Evolutionary conservation across 2,329 filamentous ascomycete species (phyloP), one percentile per base, ranked within the genome.

Genomic region (Cordyceps cicadae): DNA sequence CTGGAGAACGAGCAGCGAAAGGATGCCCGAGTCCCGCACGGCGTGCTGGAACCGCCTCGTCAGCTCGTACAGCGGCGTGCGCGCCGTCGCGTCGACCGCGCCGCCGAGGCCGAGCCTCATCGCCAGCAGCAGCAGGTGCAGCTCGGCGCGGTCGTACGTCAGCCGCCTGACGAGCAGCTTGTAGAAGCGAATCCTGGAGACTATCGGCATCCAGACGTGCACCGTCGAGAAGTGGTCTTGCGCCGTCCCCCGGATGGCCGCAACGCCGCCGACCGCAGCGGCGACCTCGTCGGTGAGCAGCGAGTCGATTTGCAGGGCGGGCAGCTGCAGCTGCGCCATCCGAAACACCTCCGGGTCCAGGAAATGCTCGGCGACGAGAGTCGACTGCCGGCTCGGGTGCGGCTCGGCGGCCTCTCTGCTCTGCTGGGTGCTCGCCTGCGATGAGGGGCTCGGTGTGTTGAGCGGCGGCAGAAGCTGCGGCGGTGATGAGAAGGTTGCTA

Each of bases 171-270:
- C 48, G 3, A 64, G 19, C 39, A 61, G 48, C 12, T 50, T 48
- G 11, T 51, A 57, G 21, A 63, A 63, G 5, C 51, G 43, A n/a
- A 51, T 53, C 26, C 61, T 62, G 45, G 56, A 61, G 14, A 63
- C 41, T 19, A 64, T 61, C 6, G 63, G 63, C 62, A 64, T 63
- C 63, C 62, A 64, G 19, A 61, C 48, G 9, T 64, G 63, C 8
- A 62, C 58, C 1, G 63, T 61, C n/a, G 60, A 41, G 21, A 63
- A 64, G 32, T 61, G 63, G 3, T 37, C 43, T 21, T 60, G 58
- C n/a, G 54, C 50, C 1, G 37, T 62, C n/a, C 41, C 26, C 29
- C 62, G 63, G 29, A 65, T 64, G 41, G 62, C 62, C 14, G 43
- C 49, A 17, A 61, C 49, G 45, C 46, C 49, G 14, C 63, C 63